phyloP scores from a whole-genome alignment of 2,329 filamentous ascomycete genomes.

The Xylariaceae sp. region DNA sequence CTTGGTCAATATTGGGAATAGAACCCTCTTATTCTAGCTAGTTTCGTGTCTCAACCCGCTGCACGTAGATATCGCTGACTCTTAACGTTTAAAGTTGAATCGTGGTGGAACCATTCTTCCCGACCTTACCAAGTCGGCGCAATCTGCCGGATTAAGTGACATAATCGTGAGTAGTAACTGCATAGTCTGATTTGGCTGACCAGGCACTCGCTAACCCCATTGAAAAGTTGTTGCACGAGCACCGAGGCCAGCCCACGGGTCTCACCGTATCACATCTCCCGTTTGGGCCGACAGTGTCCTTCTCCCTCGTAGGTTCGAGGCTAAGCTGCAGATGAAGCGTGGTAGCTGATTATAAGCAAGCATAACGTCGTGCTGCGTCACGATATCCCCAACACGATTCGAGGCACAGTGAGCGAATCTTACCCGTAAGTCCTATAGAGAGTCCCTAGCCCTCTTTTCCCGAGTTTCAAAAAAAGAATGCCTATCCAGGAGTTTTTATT shows the following conservation, averaged over 20 bases:
- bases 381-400: slow-evolving; percentile 81
- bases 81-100: slow-evolving; percentile 64
- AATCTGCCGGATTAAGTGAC: slow-evolving; percentile 81
- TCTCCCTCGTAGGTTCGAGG: slow-evolving; percentile 65
- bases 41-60: not conserved
- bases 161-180: slow-evolving; percentile 58
- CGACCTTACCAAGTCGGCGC: slow-evolving; percentile 82
- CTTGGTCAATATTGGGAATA: not conserved
- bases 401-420: slow-evolving; percentile 85
- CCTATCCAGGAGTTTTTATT: not conserved
- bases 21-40: not conserved
- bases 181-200: not conserved
- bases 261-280: slow-evolving; percentile 81
- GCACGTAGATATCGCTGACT: not conserved
- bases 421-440: slow-evolving; percentile 55
- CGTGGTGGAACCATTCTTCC: slow-evolving; percentile 88
- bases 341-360: slow-evolving; percentile 13
- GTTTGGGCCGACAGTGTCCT: slow-evolving; percentile 81
- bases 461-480: not conserved
- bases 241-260: slow-evolving; percentile 85
- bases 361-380: slow-evolving; percentile 90
- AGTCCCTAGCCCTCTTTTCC: not conserved
- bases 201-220: not conserved
- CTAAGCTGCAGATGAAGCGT: not conserved
- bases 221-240: slow-evolving; percentile 66